Conservation (phyloP, 306 rosid genomes). For the Astragalus glycyphyllos region DNA sequence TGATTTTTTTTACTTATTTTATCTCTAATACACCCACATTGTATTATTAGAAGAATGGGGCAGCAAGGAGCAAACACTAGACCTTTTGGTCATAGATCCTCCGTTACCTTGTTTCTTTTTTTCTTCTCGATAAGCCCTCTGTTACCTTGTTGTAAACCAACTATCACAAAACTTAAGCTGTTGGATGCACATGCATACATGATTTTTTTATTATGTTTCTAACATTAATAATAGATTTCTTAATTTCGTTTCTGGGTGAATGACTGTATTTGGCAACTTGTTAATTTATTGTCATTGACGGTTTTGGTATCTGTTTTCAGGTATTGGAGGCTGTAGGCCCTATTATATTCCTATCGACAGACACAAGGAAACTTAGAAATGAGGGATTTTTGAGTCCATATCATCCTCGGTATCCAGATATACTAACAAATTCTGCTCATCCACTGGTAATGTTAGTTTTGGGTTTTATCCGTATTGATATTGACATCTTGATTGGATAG, state of each 20-base stretch:
- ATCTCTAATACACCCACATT: too few relatives aligned
- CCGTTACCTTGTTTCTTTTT: not conserved
- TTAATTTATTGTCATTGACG: constrained; percentile 28
- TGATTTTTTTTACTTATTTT: constrained; percentile 6
- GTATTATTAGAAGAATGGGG: constrained; percentile 12
- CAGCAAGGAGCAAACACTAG: not conserved
- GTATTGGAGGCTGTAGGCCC: constrained; percentile 99
- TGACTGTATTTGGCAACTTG: constrained; percentile 37
- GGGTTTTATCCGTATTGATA: constrained; percentile 26
- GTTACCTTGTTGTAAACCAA: not conserved
- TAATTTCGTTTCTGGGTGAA: constrained; percentile 29
- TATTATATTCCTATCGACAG: constrained; percentile 89
- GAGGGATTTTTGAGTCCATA: constrained; percentile 98
- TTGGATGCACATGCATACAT: not conserved
- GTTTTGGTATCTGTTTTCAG: constrained; percentile 52
- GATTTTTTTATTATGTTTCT: constrained; percentile 13
- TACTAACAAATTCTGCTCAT: constrained; percentile 98
- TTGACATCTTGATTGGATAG: constrained; percentile 41
- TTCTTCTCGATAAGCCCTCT: too few relatives aligned
- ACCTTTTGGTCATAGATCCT: not conserved
- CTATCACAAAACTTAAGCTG: constrained; percentile 5
- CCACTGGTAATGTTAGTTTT: constrained; percentile 71
- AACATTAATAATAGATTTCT: constrained; percentile 24
- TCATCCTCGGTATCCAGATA: constrained; percentile 99
- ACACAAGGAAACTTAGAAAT: constrained; percentile 96